A percentile compares a stretch with the other conserved stretches of the same genome.
Conservation (phyloP, 2,329 filamentous ascomycete genomes). For the Trichoderma harzianum region DNA sequence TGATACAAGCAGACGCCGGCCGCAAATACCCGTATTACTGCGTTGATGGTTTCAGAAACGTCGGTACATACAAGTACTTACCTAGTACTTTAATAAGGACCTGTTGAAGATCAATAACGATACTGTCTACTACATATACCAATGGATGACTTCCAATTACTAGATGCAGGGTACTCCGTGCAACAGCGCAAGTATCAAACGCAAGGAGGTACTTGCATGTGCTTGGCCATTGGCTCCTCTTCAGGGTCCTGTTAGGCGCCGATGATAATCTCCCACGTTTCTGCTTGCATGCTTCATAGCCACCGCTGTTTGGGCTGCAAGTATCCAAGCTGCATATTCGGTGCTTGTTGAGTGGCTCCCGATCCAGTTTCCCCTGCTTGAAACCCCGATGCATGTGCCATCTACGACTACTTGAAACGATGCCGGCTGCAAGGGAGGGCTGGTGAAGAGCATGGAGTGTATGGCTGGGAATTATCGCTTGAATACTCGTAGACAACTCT, state of each 20-base stretch:
- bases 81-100: not conserved
- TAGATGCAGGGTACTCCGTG: not conserved
- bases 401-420: not conserved
- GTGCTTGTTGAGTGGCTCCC: not conserved
- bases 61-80: not conserved
- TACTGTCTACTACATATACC: not conserved
- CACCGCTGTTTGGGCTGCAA: conserved; percentile 8
- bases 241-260: not conserved
- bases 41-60: not conserved
- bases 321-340: not conserved
- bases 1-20: not conserved
- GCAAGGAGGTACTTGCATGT: not conserved
- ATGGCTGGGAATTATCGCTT: not conserved
- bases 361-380: not conserved
- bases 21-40: not conserved
- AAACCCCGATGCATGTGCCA: not conserved
- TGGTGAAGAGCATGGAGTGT: not conserved
- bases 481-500: not conserved
- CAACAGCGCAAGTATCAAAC: not conserved
- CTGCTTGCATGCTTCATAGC: not conserved
- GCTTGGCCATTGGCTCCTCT: not conserved
- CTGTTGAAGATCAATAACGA: not conserved
- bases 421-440: not conserved
- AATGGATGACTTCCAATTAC: not conserved
- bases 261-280: not conserved